Conservation (phyloP, 495 filamentous ascomycete genomes). For the Poronia punctata region DNA sequence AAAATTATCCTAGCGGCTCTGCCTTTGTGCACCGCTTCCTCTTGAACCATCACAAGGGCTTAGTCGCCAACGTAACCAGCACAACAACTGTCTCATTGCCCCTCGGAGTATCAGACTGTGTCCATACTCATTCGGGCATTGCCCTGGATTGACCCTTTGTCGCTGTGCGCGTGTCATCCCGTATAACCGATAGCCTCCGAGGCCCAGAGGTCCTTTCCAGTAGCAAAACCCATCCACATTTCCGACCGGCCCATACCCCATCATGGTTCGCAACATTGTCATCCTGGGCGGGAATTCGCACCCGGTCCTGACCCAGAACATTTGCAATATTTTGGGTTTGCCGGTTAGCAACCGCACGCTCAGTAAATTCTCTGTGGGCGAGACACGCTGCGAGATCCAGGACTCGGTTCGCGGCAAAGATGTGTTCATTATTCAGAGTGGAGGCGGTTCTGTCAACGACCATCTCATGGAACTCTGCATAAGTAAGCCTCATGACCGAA, state of each 20-base stretch:
- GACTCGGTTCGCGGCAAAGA: slow-evolving; percentile 96
- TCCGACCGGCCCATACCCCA: background rate
- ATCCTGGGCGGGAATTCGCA: slow-evolving; percentile 91
- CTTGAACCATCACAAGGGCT: no score
- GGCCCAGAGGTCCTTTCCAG: slow-evolving; percentile 6
- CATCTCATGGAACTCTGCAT: slow-evolving; percentile 93
- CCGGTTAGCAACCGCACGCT: slow-evolving; percentile 75
- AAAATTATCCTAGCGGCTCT: no score
- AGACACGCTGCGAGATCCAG: slow-evolving; percentile 89
- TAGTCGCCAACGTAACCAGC: no score
- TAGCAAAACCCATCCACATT: slow-evolving; percentile 1
- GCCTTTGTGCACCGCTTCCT: no score
- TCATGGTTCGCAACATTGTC: slow-evolving; percentile 94
- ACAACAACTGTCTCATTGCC: no score
- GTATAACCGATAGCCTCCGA: no score
- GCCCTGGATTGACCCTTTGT: slow-evolving; percentile 4
- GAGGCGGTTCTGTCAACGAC: slow-evolving; percentile 87
- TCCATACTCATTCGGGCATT: no score
- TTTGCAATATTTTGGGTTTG: slow-evolving; percentile 82
- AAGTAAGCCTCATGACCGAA: slow-evolving; percentile 39
- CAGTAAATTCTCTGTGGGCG: slow-evolving; percentile 86
- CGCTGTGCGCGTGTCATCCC: no score
- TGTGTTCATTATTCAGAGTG: slow-evolving; percentile 93
- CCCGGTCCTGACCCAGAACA: slow-evolving; percentile 72
- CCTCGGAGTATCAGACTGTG: no score